These are phyloP conservation scores for Globisporangium canariense DNA, from an alignment of 352 stramenopile genomes.

Conservation along the genomic window DNA sequence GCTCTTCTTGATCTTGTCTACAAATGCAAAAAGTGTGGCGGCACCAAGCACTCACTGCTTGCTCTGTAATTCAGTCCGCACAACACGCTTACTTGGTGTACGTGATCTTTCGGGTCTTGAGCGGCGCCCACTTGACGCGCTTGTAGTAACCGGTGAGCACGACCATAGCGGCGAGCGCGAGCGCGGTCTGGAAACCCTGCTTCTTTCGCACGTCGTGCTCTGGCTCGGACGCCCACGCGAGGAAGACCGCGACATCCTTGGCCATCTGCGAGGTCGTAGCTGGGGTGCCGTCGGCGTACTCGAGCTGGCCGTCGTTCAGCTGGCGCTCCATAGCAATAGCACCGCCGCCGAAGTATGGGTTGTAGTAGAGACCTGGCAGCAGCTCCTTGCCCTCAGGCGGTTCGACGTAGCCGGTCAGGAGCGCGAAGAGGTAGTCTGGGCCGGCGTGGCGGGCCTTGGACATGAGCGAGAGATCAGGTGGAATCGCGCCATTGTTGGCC, in stretches of 20 bases:
- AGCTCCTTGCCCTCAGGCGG: conserved; percentile 89
- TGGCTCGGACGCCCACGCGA: conserved; percentile 96
- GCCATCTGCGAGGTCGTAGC: conserved; percentile 98
- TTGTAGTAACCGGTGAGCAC: conserved; percentile 98
- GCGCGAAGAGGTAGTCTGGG: conserved; percentile 96
- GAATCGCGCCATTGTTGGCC: conserved; percentile 97
- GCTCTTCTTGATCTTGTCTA: conserved; percentile 17
- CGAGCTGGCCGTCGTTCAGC: conserved; percentile 95
- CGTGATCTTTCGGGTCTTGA: conserved; percentile 98
- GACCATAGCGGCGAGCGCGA: conserved; percentile 89
- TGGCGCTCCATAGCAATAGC: conserved; percentile 98
- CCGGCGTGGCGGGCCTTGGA: conserved; percentile 95
- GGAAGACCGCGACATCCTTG: conserved; percentile 97
- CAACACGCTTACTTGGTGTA: conserved; percentile 92
- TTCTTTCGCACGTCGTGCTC: conserved; percentile 98
- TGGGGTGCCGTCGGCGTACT: conserved; percentile 97
- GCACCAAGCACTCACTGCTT: not conserved
- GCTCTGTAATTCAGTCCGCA: not conserved
- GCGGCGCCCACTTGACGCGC: conserved; percentile 95
- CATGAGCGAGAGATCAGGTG: conserved; percentile 98
- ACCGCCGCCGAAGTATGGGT: conserved; percentile 98
- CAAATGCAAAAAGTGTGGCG: conserved; percentile 18
- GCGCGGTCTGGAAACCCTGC: conserved; percentile 93
- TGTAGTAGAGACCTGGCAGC: conserved; percentile 93
- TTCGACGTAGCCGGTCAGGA: conserved; percentile 97